phyloP scores from a whole-genome alignment of 2,329 filamentous ascomycete species.

The Scortechinia acanthostroma region DNA sequence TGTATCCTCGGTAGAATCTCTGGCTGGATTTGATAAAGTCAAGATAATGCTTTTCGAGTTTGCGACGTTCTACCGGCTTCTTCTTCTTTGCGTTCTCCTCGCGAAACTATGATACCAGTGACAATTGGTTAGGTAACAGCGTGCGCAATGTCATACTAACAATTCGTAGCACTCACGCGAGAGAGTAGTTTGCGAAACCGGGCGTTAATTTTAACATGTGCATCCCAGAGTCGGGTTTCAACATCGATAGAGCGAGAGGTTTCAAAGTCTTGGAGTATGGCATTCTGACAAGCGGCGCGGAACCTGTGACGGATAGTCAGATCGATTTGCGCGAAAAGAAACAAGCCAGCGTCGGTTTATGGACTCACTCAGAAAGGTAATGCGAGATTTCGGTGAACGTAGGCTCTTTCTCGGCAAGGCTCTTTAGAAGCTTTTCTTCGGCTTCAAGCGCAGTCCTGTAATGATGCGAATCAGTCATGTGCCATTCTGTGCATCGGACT shows the following conservation, averaged over 20 bases:
- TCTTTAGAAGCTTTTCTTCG: not conserved
- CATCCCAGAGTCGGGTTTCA: slow-evolving; percentile 47
- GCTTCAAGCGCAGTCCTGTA: not conserved
- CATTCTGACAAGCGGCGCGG: not conserved
- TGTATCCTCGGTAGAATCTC: slow-evolving; percentile 52
- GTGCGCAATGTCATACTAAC: not conserved
- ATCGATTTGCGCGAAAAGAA: not conserved
- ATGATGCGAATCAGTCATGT: not conserved
- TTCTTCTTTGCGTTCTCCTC: slow-evolving; percentile 31
- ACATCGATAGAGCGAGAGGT: slow-evolving; percentile 17
- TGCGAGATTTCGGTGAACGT: not conserved
- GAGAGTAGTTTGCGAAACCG: slow-evolving; percentile 43
- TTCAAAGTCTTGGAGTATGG: not conserved
- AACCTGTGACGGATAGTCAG: not conserved
- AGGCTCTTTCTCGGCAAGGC: not conserved
- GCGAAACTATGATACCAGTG: slow-evolving; percentile 27
- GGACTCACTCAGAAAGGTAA: not conserved
- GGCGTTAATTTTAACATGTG: slow-evolving; percentile 46
- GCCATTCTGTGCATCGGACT: not conserved
- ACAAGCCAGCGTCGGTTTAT: not conserved
- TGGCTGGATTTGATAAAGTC: slow-evolving; percentile 57
- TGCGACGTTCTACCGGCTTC: slow-evolving; percentile 46
- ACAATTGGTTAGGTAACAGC: not conserved
- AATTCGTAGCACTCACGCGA: slow-evolving; percentile 22
- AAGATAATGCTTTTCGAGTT: slow-evolving; percentile 48